These are phyloP conservation scores for Pythium rishiriense DNA, from an alignment of 352 stramenopile genomes.

Conservation along the genomic window DNA sequence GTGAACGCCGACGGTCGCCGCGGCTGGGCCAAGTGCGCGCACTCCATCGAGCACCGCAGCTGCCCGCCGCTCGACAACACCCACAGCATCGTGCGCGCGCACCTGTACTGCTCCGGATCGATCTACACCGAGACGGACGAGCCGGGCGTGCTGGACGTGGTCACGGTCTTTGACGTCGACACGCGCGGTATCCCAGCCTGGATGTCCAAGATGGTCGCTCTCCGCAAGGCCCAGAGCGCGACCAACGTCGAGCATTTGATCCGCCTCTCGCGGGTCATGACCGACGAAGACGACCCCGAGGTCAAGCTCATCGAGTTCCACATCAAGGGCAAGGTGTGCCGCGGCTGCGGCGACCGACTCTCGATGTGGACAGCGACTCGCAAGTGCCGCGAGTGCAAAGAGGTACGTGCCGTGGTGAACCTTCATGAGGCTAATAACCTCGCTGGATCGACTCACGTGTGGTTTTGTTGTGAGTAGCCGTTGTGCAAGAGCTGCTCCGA, in stretches of 20 bases:
- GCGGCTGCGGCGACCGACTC: constrained; percentile 46
- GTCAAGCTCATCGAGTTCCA: constrained; percentile 39
- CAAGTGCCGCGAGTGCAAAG: constrained; percentile 61
- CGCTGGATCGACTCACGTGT: too few species aligned
- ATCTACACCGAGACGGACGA: constrained; percentile 62
- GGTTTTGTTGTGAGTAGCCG: constrained; percentile 1
- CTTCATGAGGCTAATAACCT: too few species aligned
- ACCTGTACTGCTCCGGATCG: constrained; percentile 59
- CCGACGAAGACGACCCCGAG: constrained; percentile 47
- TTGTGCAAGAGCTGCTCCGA: constrained; percentile 67
- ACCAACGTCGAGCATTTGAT: constrained; percentile 65
- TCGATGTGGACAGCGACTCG: constrained; percentile 45
- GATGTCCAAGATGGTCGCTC: constrained; percentile 63
- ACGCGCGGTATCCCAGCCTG: constrained; percentile 60
- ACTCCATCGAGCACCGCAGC: constrained; percentile 66
- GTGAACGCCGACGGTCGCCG: constrained; percentile 51
- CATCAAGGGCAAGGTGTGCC: constrained; percentile 39
- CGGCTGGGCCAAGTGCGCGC: constrained; percentile 61
- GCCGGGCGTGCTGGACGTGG: constrained; percentile 47
- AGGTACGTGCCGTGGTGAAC: constrained; percentile 30
- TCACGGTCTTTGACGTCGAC: constrained; percentile 63
- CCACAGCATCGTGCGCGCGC: constrained; percentile 55
- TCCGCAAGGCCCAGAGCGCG: constrained; percentile 60
- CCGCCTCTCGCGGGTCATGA: constrained; percentile 53
- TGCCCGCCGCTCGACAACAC: constrained; percentile 51